Conservation (phyloP, 73 alveolate genomes). For the Paramecium primaurelia region DNA sequence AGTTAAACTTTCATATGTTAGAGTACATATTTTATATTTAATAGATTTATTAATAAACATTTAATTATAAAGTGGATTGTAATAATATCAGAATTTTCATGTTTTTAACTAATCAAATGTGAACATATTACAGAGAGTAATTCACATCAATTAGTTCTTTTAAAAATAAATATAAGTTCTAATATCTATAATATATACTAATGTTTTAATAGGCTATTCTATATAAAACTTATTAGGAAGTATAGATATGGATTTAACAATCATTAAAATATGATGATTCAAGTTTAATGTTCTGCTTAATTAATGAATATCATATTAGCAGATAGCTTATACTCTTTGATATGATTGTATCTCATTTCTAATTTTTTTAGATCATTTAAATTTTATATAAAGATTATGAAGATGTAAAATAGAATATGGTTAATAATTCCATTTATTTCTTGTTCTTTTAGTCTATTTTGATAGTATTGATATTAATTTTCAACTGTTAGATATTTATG, state of each 20-base stretch:
- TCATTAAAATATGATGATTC: conserved; percentile 30
- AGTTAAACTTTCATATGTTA: not conserved
- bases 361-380: not conserved
- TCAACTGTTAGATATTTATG: not conserved
- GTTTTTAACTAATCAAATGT: not conserved
- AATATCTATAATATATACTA: not conserved
- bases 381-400: not conserved
- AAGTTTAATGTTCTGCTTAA: not conserved
- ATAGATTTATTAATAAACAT: too few relatives aligned
- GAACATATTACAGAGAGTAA: not conserved
- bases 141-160: not conserved
- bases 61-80: not conserved
- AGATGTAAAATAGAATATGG: not conserved
- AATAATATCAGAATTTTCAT: not conserved
- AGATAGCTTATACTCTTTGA: not conserved
- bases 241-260: not conserved
- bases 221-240: not conserved
- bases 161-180: not conserved
- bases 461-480: not conserved
- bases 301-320: not conserved
- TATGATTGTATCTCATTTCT: not conserved
- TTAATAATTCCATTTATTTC: not conserved
- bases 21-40: not conserved
- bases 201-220: not conserved
- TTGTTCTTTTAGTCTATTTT: not conserved